These are phyloP conservation scores for Ambispora gerdemannii DNA, from an alignment of 192 early-diverging fungal genomes.

Conservation along the genomic window DNA sequence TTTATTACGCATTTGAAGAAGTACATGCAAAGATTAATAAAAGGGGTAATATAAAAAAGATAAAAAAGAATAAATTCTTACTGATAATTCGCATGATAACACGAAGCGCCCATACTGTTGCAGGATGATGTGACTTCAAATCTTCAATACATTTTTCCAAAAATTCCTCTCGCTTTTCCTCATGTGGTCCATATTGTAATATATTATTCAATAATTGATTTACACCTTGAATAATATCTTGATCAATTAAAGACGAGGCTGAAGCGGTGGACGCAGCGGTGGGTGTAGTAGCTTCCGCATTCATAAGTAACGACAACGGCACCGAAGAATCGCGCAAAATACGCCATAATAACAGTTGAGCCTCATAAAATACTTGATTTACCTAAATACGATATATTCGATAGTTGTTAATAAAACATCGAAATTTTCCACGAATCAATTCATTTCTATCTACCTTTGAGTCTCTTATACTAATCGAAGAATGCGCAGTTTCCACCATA, in stretches of 20 bases:
- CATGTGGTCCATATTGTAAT: slow-evolving; percentile 33
- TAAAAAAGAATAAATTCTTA: slow-evolving; percentile 18
- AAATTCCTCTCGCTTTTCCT: slow-evolving; percentile 34
- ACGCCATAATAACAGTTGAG: slow-evolving; percentile 42
- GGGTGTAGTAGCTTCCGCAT: slow-evolving; percentile 22
- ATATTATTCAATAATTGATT: slow-evolving; percentile 34
- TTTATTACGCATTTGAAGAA: background rate
- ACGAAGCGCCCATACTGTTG: slow-evolving; percentile 43
- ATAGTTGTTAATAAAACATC: too few species aligned
- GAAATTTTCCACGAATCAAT: background rate
- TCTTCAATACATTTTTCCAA: slow-evolving; percentile 38
- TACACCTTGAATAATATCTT: slow-evolving; percentile 37
- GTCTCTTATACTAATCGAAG: background rate
- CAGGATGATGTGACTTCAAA: slow-evolving; percentile 41
- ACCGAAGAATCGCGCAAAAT: slow-evolving; percentile 41
- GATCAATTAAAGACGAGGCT: slow-evolving; percentile 28
- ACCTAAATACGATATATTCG: too few species aligned
- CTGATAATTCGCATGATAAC: slow-evolving; percentile 40
- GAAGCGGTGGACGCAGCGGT: slow-evolving; percentile 18
- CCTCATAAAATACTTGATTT: slow-evolving; percentile 37
- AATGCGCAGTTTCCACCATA: background rate
- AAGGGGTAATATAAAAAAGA: background rate
- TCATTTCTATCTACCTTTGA: background rate
- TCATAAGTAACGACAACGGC: slow-evolving; percentile 17
- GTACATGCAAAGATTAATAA: background rate